Conservation (phyloP, 169 alveolate genomes). For the Eimeria brunetti region DNA sequence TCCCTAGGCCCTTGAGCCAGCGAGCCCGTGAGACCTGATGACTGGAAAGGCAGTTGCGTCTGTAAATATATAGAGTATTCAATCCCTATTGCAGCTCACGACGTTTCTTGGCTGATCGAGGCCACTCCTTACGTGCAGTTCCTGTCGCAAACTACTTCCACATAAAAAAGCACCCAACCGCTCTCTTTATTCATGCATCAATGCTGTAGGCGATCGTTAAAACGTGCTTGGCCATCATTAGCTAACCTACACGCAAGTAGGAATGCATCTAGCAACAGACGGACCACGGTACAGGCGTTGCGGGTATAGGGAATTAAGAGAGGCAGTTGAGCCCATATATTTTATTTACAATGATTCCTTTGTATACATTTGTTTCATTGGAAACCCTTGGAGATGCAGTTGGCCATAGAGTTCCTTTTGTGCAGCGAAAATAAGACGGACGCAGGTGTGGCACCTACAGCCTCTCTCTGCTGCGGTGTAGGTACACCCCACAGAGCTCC, state of each 20-base stretch:
- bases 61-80: too few species aligned
- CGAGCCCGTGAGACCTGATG: too few species aligned
- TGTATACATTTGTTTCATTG: neutral
- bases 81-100: too few species aligned
- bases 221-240: neutral
- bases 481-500: constrained; percentile 29
- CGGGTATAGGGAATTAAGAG: neutral
- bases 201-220: neutral
- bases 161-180: neutral
- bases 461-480: neutral
- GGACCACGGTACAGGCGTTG: neutral
- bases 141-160: neutral
- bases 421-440: neutral
- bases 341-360: neutral
- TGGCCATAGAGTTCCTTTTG: neutral
- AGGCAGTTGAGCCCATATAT: neutral
- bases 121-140: too few species aligned
- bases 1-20: too few species aligned
- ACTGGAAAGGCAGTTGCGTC: too few species aligned
- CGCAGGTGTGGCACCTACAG: constrained; percentile 30
- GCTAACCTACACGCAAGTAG: neutral
- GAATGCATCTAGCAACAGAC: neutral
- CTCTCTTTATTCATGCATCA: neutral
- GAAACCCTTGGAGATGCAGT: neutral
- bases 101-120: too few species aligned